phyloP scores from a whole-genome alignment of 805 yeast species.

The Kuraishia ogatae region DNA sequence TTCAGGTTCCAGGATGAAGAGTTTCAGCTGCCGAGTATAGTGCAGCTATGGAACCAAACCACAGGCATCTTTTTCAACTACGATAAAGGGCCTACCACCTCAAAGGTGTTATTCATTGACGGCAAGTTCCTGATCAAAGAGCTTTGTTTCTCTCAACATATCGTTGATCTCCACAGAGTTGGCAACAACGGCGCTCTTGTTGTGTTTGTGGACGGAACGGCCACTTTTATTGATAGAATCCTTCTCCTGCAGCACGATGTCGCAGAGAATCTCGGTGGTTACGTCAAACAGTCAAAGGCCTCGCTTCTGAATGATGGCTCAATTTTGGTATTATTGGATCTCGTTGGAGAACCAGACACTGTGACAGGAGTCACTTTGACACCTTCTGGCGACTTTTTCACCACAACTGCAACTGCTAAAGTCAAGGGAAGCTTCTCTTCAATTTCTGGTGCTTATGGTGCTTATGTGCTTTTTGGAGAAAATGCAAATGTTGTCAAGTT shows the following conservation, averaged over 20 bases:
- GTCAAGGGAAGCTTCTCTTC: background rate
- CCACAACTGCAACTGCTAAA: background rate
- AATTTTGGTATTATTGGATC: background rate
- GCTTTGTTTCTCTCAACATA: background rate
- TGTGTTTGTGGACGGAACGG: slow-evolving; percentile 11
- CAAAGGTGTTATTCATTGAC: background rate
- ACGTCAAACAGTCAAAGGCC: background rate
- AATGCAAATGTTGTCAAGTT: background rate
- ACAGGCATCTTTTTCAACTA: slow-evolving; percentile 11
- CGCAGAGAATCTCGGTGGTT: background rate
- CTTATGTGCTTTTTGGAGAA: background rate
- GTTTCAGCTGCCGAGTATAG: slow-evolving; percentile 6
- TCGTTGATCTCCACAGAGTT: background rate
- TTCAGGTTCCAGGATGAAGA: slow-evolving; percentile 22
- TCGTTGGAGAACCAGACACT: background rate
- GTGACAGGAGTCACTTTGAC: background rate
- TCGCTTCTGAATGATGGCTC: background rate
- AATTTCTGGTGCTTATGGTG: background rate
- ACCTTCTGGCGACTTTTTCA: background rate
- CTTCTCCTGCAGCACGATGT: background rate
- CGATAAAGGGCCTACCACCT: slow-evolving; percentile 1
- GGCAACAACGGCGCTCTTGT: slow-evolving; percentile 7
- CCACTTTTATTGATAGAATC: slow-evolving; percentile 9
- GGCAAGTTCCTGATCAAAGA: background rate
- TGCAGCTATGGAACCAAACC: slow-evolving; percentile 6